phyloP scores from a whole-genome alignment of 805 yeast species.

The Ogataea parapolymorpha region DNA sequence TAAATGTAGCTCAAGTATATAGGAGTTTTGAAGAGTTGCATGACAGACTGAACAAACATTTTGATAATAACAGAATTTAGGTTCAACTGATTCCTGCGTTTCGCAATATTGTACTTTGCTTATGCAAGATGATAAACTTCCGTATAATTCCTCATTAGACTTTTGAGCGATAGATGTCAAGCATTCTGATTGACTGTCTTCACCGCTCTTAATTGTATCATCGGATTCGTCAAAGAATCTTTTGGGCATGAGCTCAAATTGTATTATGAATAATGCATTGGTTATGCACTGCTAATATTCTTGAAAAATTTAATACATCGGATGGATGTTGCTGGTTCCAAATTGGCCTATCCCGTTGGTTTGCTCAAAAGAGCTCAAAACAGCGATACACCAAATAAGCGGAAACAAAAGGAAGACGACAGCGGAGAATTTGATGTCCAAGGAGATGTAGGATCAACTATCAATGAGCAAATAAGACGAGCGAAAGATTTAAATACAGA shows the following conservation, averaged over 20 bases:
- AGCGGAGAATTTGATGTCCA: constrained; percentile 3
- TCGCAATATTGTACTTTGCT: background rate
- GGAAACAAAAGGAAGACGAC: background rate
- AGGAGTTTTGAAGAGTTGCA: constrained; percentile 41
- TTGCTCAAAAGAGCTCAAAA: background rate
- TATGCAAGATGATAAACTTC: constrained; percentile 2
- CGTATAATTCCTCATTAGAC: background rate
- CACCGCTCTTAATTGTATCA: background rate
- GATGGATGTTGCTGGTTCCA: background rate
- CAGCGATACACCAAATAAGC: background rate
- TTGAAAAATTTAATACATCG: too few relatives aligned
- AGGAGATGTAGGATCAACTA: constrained; percentile 8
- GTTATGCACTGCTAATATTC: too few relatives aligned
- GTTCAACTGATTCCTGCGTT: constrained; percentile 13
- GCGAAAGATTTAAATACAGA: background rate
- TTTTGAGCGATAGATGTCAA: background rate
- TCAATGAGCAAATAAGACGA: constrained; percentile 11
- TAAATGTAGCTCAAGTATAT: constrained; percentile 44
- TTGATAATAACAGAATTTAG: constrained; percentile 29
- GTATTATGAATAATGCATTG: too few relatives aligned
- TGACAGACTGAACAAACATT: constrained; percentile 38
- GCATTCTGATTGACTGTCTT: background rate
- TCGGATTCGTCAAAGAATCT: background rate
- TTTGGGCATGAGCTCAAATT: background rate
- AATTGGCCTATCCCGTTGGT: too few relatives aligned